Evolutionary conservation across 192 early-diverging fungal species (phyloP).

Genomic region (Linnemannia exigua): DNA sequence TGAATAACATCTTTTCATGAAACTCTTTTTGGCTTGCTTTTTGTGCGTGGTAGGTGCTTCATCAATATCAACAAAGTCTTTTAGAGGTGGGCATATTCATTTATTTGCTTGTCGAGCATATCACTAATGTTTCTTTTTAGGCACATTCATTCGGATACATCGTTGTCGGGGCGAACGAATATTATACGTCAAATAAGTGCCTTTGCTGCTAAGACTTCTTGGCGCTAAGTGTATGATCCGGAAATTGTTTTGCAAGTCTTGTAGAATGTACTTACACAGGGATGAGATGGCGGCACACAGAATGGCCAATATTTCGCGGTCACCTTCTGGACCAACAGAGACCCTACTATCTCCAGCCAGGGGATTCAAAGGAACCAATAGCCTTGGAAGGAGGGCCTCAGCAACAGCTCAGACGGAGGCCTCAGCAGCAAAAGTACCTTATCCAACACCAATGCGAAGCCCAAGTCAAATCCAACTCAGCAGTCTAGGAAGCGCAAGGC

Average conservation of each 20-base stretch:
- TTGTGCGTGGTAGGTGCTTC: not conserved
- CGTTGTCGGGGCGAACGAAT: too few relatives aligned
- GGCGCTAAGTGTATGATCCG: not conserved
- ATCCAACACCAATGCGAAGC: too few relatives aligned
- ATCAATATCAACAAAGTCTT: too few relatives aligned
- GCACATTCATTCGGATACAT: not conserved
- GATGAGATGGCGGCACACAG: constrained; percentile 5
- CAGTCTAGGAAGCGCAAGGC: too few relatives aligned
- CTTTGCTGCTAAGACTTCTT: not conserved
- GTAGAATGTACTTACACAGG: not conserved
- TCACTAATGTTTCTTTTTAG: not conserved
- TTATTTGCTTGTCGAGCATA: not conserved
- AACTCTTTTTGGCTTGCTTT: not conserved
- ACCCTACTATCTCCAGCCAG: not conserved
- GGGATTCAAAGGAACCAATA: not conserved
- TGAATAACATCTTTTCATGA: not conserved
- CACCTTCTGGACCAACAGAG: not conserved
- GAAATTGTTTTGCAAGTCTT: not conserved
- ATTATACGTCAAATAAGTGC: constrained; percentile 6
- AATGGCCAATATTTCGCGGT: constrained; percentile 11
- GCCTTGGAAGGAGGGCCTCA: not conserved
- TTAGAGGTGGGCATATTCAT: not conserved
- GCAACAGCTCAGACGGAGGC: not conserved
- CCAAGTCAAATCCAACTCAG: too few relatives aligned
- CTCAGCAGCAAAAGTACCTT: not conserved